phyloP scores from a whole-genome alignment of 1,139 yeast genomes.

The Pichia sp. region DNA sequence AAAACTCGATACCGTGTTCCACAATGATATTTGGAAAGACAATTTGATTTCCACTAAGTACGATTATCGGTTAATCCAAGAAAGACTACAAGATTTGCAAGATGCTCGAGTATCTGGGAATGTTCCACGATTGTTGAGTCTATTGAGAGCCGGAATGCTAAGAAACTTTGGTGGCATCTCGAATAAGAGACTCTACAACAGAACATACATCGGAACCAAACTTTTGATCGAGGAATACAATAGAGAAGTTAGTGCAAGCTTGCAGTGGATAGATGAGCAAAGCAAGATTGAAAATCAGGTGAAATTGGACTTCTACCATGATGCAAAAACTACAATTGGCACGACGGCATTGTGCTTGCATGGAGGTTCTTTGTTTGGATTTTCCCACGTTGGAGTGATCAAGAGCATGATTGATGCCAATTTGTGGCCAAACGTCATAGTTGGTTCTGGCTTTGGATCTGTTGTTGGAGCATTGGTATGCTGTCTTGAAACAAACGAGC shows the following conservation, averaged over 20 bases:
- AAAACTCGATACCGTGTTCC: conserved; percentile 61
- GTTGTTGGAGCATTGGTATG: conserved; percentile 86
- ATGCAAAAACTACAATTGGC: conserved; percentile 86
- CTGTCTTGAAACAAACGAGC: conserved; percentile 54
- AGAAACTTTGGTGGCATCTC: conserved; percentile 91
- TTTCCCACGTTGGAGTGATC: conserved; percentile 90
- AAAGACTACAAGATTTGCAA: conserved; percentile 59
- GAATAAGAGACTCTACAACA: conserved; percentile 70
- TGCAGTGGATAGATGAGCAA: conserved; percentile 46
- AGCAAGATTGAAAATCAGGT: conserved; percentile 42
- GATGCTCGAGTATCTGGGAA: conserved; percentile 63
- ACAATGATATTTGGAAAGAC: conserved; percentile 79
- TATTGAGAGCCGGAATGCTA: conserved; percentile 76
- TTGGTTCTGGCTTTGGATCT: conserved; percentile 95
- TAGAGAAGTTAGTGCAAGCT: conserved; percentile 66
- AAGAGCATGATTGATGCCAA: conserved; percentile 72
- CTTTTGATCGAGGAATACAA: conserved; percentile 82
- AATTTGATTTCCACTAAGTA: conserved; percentile 79
- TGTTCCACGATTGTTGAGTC: conserved; percentile 55
- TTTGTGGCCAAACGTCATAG: conserved; percentile 74
- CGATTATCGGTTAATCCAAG: conserved; percentile 78
- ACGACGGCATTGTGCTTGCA: conserved; percentile 85
- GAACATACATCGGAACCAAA: conserved; percentile 86
- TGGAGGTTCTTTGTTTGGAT: conserved; percentile 91
- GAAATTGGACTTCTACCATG: conserved; percentile 81